Conservation (phyloP, 768 basidiomycete genomes). For the Plicaturopsis crispa region DNA sequence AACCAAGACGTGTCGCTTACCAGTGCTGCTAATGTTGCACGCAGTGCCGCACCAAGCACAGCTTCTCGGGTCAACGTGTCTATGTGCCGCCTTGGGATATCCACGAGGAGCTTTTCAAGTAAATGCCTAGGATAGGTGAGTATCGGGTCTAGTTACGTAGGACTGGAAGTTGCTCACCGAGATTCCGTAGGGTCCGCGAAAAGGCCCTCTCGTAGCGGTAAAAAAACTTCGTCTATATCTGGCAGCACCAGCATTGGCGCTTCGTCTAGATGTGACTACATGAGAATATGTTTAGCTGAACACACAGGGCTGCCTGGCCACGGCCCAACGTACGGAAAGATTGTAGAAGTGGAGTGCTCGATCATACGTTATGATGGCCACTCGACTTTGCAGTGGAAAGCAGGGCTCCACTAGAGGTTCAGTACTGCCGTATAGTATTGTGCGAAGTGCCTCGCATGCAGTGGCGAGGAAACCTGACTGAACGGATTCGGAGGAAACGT, state of each 20-base stretch:
- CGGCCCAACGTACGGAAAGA: constrained; percentile 49
- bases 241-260: constrained; percentile 73
- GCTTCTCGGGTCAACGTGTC: constrained; percentile 41
- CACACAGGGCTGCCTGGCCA: constrained; percentile 8
- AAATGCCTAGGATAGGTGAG: constrained; percentile 32
- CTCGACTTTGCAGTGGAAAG: constrained; percentile 43
- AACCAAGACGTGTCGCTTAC: constrained; percentile 30
- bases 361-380: constrained; percentile 87
- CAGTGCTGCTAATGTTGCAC: constrained; percentile 63
- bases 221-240: constrained; percentile 90
- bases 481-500: constrained; percentile 67
- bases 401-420: constrained; percentile 31
- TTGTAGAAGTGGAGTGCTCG: constrained; percentile 80
- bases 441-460: constrained; percentile 55
- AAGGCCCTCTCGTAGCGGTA: constrained; percentile 64
- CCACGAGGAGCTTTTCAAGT: constrained; percentile 59
- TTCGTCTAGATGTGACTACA: constrained; percentile 35
- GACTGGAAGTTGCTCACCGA: constrained; percentile 37
- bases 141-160: not conserved
- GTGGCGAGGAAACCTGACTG: constrained; percentile 62
- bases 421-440: constrained; percentile 54
- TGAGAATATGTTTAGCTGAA: constrained; percentile 11
- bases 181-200: constrained; percentile 72
- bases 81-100: constrained; percentile 56
- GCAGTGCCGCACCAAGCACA: constrained; percentile 73